These are phyloP conservation scores for Russula griseocarnosa DNA, from an alignment of 768 basidiomycete genomes.

Conservation along the genomic window DNA sequence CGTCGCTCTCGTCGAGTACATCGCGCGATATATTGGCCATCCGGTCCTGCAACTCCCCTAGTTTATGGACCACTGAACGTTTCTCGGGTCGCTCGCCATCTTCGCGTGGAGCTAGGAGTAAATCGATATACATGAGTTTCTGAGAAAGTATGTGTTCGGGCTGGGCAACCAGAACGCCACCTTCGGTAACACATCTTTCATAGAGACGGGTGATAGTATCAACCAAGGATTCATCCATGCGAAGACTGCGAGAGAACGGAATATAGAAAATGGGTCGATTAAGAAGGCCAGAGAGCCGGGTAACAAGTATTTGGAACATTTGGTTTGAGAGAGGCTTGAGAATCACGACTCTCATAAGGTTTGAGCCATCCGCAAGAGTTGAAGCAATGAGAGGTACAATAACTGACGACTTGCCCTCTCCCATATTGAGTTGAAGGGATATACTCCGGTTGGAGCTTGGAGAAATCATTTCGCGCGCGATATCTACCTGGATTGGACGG, in stretches of 20 bases:
- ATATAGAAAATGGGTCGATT: constrained; percentile 48
- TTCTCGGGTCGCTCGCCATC: neutral
- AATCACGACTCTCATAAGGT: constrained; percentile 47
- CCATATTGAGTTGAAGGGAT: constrained; percentile 54
- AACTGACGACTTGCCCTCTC: constrained; percentile 52
- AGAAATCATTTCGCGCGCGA: constrained; percentile 47
- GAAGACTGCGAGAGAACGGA: constrained; percentile 46
- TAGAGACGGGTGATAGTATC: constrained; percentile 35
- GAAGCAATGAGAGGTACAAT: constrained; percentile 46
- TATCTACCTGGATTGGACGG: constrained; percentile 41
- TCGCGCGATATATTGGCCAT: constrained; percentile 13
- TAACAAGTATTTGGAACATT: constrained; percentile 47
- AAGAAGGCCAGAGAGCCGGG: constrained; percentile 42
- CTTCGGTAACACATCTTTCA: constrained; percentile 37
- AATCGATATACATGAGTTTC: constrained; percentile 45
- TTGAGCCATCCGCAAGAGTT: constrained; percentile 42
- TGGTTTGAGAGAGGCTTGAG: constrained; percentile 45
- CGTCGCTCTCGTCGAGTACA: constrained; percentile 23
- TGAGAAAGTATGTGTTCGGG: constrained; percentile 55
- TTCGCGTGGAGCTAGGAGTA: constrained; percentile 27
- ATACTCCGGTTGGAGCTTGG: constrained; percentile 40
- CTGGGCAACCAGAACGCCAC: constrained; percentile 48
- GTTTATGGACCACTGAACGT: neutral
- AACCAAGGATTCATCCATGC: constrained; percentile 27
- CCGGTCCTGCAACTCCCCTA: neutral